Conservation (phyloP, 495 filamentous ascomycete species). For the Xylaria cubensis region DNA sequence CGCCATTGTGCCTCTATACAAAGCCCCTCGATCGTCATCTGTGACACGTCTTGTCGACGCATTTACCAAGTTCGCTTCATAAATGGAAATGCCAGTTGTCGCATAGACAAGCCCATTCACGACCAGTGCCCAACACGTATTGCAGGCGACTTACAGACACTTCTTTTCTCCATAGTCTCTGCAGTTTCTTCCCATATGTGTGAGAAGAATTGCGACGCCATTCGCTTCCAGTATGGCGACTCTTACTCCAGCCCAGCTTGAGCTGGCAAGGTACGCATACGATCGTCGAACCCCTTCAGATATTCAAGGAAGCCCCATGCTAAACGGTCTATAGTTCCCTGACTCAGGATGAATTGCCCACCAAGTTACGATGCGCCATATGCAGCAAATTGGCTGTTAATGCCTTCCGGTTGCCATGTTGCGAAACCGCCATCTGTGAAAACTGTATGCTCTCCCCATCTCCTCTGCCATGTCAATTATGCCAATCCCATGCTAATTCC, state of each 20-base stretch:
- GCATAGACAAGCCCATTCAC: constrained; percentile 14
- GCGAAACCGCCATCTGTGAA: constrained; percentile 93
- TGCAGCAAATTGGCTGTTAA: constrained; percentile 92
- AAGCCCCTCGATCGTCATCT: not conserved
- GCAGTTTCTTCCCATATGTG: constrained; percentile 17
- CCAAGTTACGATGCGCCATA: constrained; percentile 91
- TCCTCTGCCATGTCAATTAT: constrained; percentile 29
- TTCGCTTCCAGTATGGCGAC: constrained; percentile 38
- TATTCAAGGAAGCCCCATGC: not conserved
- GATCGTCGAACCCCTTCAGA: not conserved
- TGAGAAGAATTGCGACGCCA: constrained; percentile 22
- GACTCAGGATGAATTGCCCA: constrained; percentile 83
- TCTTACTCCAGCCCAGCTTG: constrained; percentile 49
- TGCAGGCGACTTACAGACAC: not conserved
- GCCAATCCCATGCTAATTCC: constrained; percentile 21
- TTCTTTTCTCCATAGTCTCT: not conserved
- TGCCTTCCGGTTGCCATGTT: constrained; percentile 90
- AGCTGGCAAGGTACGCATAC: constrained; percentile 46
- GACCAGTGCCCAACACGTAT: not conserved
- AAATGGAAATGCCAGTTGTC: constrained; percentile 17
- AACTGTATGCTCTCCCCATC: constrained; percentile 67
- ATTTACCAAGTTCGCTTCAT: not conserved
- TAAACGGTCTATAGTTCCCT: constrained; percentile 64
- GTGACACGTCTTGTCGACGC: constrained; percentile 5
- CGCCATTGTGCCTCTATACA: constrained; percentile 11